A percentile compares a stretch with the other conserved stretches of the same genome.
phyloP scores from a whole-genome alignment of 2,329 filamentous ascomycete species.

The Colletotrichum tabaci region DNA sequence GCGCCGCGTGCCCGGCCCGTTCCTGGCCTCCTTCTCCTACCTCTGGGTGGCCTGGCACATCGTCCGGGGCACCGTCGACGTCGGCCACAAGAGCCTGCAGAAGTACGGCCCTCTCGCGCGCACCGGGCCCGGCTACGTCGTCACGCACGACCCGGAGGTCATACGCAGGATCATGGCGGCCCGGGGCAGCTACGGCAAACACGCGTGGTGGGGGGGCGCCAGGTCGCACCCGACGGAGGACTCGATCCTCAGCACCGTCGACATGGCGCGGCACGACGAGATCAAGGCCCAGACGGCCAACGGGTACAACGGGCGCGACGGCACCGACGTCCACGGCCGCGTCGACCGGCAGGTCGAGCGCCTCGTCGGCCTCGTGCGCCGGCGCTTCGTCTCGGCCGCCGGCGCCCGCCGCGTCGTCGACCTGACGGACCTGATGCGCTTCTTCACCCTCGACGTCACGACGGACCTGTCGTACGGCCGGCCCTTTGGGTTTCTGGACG shows the following conservation, averaged over 20 bases:
- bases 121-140: constrained; percentile 52
- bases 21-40: constrained; percentile 21
- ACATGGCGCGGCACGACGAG: constrained; percentile 44
- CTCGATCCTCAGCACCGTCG: constrained; percentile 45
- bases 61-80: constrained; percentile 43
- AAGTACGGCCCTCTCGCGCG: constrained; percentile 45
- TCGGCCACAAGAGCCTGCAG: constrained; percentile 43
- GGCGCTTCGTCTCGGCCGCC: too few species aligned
- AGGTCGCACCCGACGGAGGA: constrained; percentile 45
- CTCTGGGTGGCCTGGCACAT: constrained; percentile 46
- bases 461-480: constrained; percentile 46
- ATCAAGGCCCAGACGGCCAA: constrained; percentile 21
- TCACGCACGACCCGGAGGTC: constrained; percentile 51
- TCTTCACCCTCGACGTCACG: constrained; percentile 45
- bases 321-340: too few species aligned
- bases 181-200: constrained; percentile 46
- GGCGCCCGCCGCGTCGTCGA: constrained; percentile 1
- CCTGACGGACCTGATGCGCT: constrained; percentile 4
- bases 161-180: constrained; percentile 49
- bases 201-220: constrained; percentile 46
- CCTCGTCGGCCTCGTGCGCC: too few species aligned
- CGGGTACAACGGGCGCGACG: constrained; percentile 29
- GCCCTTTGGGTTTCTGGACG: constrained; percentile 47
- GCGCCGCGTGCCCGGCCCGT: constrained; percentile 42
- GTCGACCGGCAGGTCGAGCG: too few species aligned